Percentiles rank a stretch among this genome's conserved stretches.
Evolutionary conservation across 148 eudicot genomes (phyloP).

Genomic region (Camellia granthamiana): DNA sequence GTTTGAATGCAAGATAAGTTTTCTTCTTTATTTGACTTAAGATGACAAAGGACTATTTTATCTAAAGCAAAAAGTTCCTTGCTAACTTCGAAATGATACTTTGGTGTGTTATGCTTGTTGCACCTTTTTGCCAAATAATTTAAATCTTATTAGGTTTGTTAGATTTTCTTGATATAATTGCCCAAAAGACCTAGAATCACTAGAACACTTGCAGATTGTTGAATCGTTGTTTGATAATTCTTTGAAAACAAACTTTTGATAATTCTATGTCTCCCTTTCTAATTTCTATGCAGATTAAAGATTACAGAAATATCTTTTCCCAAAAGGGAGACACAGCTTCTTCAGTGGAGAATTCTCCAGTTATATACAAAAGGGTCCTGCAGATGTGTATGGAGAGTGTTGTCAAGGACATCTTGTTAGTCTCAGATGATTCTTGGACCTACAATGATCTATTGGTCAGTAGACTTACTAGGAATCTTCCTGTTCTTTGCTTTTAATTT

Average conservation of each 20-base stretch:
- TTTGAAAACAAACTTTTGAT: not conserved
- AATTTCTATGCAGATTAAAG: conserved; percentile 12
- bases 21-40: not conserved
- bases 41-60: not conserved
- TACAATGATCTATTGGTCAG: conserved; percentile 18
- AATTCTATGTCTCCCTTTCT: not conserved
- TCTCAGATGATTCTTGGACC: conserved; percentile 20
- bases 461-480: not conserved
- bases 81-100: not conserved
- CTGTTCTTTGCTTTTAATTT: not conserved
- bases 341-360: conserved; percentile 1
- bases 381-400: conserved; percentile 17
- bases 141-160: not conserved
- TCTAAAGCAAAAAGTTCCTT: not conserved
- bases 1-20: not conserved
- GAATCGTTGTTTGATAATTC: not conserved
- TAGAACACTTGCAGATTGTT: not conserved
- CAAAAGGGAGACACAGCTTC: not conserved
- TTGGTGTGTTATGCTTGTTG: not conserved
- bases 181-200: not conserved
- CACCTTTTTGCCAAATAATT: not conserved
- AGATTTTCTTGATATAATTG: not conserved
- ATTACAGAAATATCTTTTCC: conserved; percentile 5
- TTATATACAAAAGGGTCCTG: conserved; percentile 6
- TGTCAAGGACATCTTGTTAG: conserved; percentile 11